Evolutionary conservation across 1,139 yeast genomes (phyloP).

Genomic region (Schwanniomyces etchellsii): DNA sequence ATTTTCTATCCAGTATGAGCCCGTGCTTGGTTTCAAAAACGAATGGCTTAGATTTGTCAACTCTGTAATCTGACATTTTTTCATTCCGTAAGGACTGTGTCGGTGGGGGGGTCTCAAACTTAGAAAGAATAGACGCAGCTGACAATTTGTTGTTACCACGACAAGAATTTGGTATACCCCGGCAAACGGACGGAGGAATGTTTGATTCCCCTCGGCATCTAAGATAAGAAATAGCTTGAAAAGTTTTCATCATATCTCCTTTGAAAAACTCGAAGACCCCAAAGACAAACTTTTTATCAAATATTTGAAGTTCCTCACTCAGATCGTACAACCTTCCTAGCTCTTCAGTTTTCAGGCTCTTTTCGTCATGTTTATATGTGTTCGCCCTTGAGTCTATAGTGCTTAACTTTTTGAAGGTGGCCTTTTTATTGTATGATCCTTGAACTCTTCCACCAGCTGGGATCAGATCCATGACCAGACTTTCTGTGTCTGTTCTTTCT

Average conservation of each 20-base stretch:
- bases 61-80: too few species aligned
- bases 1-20: constrained; percentile 11
- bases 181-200: too few species aligned
- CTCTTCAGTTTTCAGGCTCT: constrained; percentile 13
- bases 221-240: constrained; percentile 21
- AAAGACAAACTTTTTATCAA: constrained; percentile 27
- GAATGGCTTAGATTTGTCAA: too few species aligned
- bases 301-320: constrained; percentile 16
- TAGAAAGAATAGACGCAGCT: too few species aligned
- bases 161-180: too few species aligned
- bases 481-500: not conserved
- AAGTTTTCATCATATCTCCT: constrained; percentile 31
- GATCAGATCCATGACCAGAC: constrained; percentile 1
- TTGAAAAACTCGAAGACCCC: constrained; percentile 32
- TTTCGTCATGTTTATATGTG: constrained; percentile 9
- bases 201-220: too few species aligned
- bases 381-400: too few species aligned
- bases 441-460: constrained; percentile 22
- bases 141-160: too few species aligned
- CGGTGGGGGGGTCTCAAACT: too few species aligned
- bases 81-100: too few species aligned
- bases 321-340: constrained; percentile 12
- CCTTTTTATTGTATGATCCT: constrained; percentile 12
- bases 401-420: too few species aligned
- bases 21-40: too few species aligned